These are phyloP conservation scores for Hypoxylon sp. DNA, from an alignment of 2,329 filamentous ascomycete species.

Conservation along the genomic window DNA sequence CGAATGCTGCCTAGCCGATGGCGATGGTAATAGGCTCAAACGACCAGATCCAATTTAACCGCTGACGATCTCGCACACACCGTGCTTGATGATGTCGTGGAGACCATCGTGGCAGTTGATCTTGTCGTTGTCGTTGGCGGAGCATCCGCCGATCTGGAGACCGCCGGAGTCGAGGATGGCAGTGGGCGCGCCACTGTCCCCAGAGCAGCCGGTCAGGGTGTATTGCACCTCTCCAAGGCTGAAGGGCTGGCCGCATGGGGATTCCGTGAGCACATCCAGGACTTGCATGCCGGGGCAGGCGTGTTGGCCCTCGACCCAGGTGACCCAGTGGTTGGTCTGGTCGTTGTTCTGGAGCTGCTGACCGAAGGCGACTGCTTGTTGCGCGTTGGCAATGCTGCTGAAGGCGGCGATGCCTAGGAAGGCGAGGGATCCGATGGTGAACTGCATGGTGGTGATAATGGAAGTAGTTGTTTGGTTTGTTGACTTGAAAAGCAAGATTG, in stretches of 20 bases:
- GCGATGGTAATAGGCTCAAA: slow-evolving; percentile 6
- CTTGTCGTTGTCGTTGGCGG: slow-evolving; percentile 15
- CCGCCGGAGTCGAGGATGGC: slow-evolving; percentile 28
- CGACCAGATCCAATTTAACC: slow-evolving; percentile 1
- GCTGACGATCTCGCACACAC: slow-evolving; percentile 14
- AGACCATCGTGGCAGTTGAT: slow-evolving; percentile 26
- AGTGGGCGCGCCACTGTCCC: slow-evolving; percentile 14
- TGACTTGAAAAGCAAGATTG: background rate
- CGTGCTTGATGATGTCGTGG: slow-evolving; percentile 35
- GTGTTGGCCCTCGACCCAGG: slow-evolving; percentile 22
- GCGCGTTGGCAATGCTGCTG: slow-evolving; percentile 25
- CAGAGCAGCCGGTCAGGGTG: slow-evolving; percentile 26
- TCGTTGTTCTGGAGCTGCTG: slow-evolving; percentile 29
- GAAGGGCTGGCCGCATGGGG: slow-evolving; percentile 24
- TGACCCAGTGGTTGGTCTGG: slow-evolving; percentile 35
- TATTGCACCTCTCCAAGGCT: slow-evolving; percentile 24
- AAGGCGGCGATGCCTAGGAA: slow-evolving; percentile 29
- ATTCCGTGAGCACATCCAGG: slow-evolving; percentile 19
- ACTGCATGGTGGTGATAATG: slow-evolving; percentile 19
- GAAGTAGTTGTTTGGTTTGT: slow-evolving; percentile 5
- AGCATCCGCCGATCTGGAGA: slow-evolving; percentile 27
- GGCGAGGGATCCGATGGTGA: slow-evolving; percentile 16
- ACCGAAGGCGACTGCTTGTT: slow-evolving; percentile 23
- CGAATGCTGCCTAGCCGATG: slow-evolving; percentile 4
- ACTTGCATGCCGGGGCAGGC: slow-evolving; percentile 27